Conservation (phyloP, 345 rosid species). For the Brassica nigra region DNA sequence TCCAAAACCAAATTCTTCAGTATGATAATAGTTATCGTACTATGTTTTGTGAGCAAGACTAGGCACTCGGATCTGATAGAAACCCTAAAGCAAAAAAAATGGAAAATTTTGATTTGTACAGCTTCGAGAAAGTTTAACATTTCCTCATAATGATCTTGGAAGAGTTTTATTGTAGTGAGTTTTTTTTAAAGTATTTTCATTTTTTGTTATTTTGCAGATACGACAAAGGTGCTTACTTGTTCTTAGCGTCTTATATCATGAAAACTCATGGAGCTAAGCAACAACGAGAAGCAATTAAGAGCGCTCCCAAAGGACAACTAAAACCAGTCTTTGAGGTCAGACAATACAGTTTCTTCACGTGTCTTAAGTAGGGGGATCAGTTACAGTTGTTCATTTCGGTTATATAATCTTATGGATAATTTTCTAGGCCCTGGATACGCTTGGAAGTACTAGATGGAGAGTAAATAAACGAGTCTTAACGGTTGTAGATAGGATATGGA, state of each 20-base stretch:
- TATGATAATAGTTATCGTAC: not conserved
- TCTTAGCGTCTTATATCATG: conserved; percentile 85
- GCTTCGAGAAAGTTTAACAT: conserved; percentile 16
- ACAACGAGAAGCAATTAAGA: conserved; percentile 77
- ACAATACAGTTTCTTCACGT: conserved; percentile 16
- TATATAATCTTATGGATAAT: conserved; percentile 15
- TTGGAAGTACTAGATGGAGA: conserved; percentile 83
- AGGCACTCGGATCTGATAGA: conserved; percentile 11
- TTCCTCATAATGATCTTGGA: conserved; percentile 18
- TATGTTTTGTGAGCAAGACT: conserved; percentile 12
- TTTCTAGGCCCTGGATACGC: conserved; percentile 78
- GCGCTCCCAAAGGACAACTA: conserved; percentile 65
- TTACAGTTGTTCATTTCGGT: conserved; percentile 17
- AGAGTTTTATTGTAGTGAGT: conserved; percentile 8
- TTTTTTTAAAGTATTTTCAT: not conserved
- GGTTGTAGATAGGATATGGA: conserved; percentile 76
- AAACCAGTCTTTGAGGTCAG: conserved; percentile 81
- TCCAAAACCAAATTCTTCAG: conserved; percentile 16
- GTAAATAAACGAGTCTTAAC: conserved; percentile 68
- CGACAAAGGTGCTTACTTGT: conserved; percentile 88
- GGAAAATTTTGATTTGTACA: not conserved
- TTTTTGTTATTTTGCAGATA: conserved; percentile 53
- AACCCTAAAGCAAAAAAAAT: conserved; percentile 4
- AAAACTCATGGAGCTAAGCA: conserved; percentile 84
- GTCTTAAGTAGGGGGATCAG: conserved; percentile 1